Evolutionary conservation across 305 asterid genomes (phyloP), one percentile per base, ranked within the genome.

Genomic region (Ruellia speciosa): DNA sequence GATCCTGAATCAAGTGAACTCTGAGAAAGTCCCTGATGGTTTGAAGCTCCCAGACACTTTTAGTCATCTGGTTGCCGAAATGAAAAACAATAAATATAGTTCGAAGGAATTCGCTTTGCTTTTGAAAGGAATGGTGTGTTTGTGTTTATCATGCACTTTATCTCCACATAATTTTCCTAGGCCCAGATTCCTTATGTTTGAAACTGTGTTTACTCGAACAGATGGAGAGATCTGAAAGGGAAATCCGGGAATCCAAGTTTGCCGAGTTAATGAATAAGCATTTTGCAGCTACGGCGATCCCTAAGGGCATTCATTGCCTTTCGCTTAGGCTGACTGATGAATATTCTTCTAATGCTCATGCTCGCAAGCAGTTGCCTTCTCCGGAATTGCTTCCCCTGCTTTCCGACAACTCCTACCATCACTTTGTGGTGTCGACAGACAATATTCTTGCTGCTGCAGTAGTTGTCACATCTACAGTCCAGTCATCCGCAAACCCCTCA

Each of bases 291-390:
- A 88, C 90, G 77, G 78, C 97, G 52, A 67, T 92, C 71, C 96
- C 99, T 5, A 88, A 83, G 74, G 88, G 93, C 71, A 81, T 92
- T 75, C 95, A 92, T 63, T 92, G 99, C 72, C 94, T 92, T 59
- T 71, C 97, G 0, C 64, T 92, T 76, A 79, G 94, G 68, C 76
- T 92, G 70, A 86, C 99, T 14, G 97, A 92, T 65, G 99, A 92
- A 74, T 92, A 92, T 70, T 92, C 99, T 68, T 88, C 99, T 24
- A 92, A 92, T 74, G 99, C 99, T 65, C 84, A 86, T 69, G 99
- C 99, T 43, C 99, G 99, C 62, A 86, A 70, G 76, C 99, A 88
- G 81, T 76, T 92, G 76, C 99, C 99, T 48, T 88, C 97, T 54
- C 99, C 99, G 45, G 99, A 92, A 72, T 74, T 88, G 28, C 99